These are phyloP conservation scores for Cystobasidium ongulense DNA, from an alignment of 768 basidiomycete species.

Conservation along the genomic window DNA sequence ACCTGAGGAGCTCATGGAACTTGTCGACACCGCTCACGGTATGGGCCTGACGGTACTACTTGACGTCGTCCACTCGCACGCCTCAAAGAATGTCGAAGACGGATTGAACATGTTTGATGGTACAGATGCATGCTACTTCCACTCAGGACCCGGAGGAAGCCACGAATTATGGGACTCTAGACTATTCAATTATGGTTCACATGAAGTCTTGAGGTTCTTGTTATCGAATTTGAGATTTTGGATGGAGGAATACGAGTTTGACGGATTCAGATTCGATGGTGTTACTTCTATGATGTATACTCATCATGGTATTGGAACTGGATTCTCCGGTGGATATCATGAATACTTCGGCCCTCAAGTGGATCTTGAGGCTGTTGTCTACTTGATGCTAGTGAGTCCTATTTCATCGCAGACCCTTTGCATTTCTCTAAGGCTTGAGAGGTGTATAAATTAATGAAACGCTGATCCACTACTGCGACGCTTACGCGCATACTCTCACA, in stretches of 20 bases:
- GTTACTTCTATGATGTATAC: constrained; percentile 99
- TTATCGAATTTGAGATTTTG: constrained; percentile 91
- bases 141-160: constrained; percentile 76
- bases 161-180: constrained; percentile 97
- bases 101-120: constrained; percentile 94
- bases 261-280: constrained; percentile 97
- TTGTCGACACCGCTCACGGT: constrained; percentile 88
- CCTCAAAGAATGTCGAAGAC: constrained; percentile 93
- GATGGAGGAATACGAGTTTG: constrained; percentile 90
- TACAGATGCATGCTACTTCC: constrained; percentile 95
- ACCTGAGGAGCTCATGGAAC: constrained; percentile 89
- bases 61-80: constrained; percentile 96
- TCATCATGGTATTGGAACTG: constrained; percentile 94
- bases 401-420: too few relatives aligned
- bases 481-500: constrained; percentile 45
- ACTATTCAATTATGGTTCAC: constrained; percentile 88
- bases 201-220: constrained; percentile 90
- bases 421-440: too few relatives aligned
- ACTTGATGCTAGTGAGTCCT: constrained; percentile 89
- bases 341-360: constrained; percentile 86
- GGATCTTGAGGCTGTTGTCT: constrained; percentile 82
- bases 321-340: constrained; percentile 95
- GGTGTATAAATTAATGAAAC: neutral
- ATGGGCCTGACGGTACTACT: constrained; percentile 88
- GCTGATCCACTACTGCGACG: too few relatives aligned